Evolutionary conservation across 208 protist species (phyloP).

Genomic region (Trypanosoma caninum): DNA sequence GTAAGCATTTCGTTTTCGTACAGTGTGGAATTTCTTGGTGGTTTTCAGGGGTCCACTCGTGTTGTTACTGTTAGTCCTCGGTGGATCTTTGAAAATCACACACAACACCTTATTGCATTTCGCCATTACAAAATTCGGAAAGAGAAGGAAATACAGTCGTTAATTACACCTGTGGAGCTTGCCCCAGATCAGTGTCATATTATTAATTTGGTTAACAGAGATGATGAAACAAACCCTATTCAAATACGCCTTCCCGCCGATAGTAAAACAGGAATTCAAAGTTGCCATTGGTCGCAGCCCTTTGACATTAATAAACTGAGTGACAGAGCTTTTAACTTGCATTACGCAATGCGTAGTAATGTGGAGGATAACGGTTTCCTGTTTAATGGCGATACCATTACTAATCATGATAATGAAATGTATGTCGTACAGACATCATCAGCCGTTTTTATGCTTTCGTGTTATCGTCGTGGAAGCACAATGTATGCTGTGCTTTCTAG

Average conservation of each 20-base stretch:
- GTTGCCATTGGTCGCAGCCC: conserved; percentile 38
- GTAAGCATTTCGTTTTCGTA: conserved; percentile 49
- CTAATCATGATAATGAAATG: conserved; percentile 30
- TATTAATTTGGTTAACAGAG: conserved; percentile 8
- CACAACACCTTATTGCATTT: conserved; percentile 1
- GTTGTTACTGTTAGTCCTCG: conserved; percentile 57
- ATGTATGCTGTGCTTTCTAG: conserved; percentile 54
- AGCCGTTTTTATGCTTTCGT: conserved; percentile 47
- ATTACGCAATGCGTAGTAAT: conserved; percentile 25
- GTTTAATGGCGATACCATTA: conserved; percentile 14
- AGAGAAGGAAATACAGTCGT: not conserved
- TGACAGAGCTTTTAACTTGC: conserved; percentile 51
- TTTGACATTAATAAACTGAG: conserved; percentile 42
- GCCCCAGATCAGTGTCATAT: conserved; percentile 12
- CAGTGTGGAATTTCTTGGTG: conserved; percentile 43
- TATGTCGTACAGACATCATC: conserved; percentile 36
- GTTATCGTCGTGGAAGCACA: conserved; percentile 37
- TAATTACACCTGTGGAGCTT: not conserved
- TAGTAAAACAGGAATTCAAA: conserved; percentile 15
- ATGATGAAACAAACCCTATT: conserved; percentile 15
- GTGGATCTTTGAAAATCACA: conserved; percentile 68
- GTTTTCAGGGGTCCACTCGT: conserved; percentile 32
- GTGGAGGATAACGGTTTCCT: not conserved
- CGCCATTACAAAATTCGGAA: conserved; percentile 1
- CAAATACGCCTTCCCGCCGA: conserved; percentile 16